These are phyloP conservation scores for Cutaneotrichosporon sp. DNA, from an alignment of 1,284 basidiomycete genomes.

Conservation along the genomic window DNA sequence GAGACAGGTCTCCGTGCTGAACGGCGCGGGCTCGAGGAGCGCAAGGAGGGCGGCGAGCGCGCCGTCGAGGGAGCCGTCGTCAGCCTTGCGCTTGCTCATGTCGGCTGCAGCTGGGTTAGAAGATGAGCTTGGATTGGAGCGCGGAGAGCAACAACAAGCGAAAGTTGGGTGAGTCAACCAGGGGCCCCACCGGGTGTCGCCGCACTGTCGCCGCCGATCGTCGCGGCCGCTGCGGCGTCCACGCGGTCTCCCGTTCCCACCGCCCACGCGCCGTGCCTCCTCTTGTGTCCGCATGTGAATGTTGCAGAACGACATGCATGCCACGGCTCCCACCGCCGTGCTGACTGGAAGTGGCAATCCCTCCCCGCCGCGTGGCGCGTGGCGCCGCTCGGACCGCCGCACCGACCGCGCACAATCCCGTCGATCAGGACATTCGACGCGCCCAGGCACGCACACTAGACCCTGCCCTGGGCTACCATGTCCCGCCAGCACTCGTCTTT, in stretches of 20 bases:
- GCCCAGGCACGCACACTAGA: not conserved
- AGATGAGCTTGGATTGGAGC: too few relatives aligned
- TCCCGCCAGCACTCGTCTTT: not conserved
- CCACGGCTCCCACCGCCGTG: too few relatives aligned
- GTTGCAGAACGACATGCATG: too few relatives aligned
- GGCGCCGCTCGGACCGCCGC: too few relatives aligned
- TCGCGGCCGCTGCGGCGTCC: too few relatives aligned
- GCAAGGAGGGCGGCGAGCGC: constrained; percentile 44
- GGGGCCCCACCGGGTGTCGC: not conserved
- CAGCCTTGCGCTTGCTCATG: constrained; percentile 7
- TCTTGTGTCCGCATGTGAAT: too few relatives aligned
- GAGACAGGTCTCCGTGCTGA: constrained; percentile 50
- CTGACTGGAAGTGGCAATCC: too few relatives aligned
- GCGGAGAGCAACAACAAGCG: not conserved
- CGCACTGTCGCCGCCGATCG: not conserved
- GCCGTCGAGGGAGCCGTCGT: constrained; percentile 23
- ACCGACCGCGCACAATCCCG: too few relatives aligned
- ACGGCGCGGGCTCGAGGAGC: constrained; percentile 45
- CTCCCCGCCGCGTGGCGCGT: too few relatives aligned
- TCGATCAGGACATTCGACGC: too few relatives aligned
- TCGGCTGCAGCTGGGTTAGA: not conserved
- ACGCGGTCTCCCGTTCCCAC: too few relatives aligned
- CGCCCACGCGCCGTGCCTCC: too few relatives aligned
- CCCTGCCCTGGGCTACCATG: not conserved
- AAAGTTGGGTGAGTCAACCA: constrained; percentile 15